A percentile compares a stretch with the other conserved stretches of the same genome.
Evolutionary conservation across 2,329 filamentous ascomycete species (phyloP).

Genomic region (Penicillium sp.): DNA sequence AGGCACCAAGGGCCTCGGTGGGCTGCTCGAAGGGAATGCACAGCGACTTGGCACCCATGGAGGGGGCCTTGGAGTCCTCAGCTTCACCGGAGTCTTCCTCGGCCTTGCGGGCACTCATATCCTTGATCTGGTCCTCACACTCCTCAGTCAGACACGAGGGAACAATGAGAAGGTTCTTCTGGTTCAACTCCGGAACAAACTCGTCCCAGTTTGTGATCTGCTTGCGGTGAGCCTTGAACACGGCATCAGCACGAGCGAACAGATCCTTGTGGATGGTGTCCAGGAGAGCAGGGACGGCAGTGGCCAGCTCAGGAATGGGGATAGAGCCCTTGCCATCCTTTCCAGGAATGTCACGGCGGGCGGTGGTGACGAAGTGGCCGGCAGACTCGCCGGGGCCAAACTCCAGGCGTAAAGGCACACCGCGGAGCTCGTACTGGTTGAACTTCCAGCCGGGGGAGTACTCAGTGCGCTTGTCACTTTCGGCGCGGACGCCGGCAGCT

Average conservation of each 20-base stretch:
- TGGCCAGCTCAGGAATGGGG: constrained; percentile 70
- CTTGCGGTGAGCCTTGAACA: constrained; percentile 79
- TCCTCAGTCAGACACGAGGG: constrained; percentile 81
- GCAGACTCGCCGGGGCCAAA: constrained; percentile 94
- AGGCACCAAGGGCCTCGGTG: constrained; percentile 72
- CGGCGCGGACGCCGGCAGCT: constrained; percentile 72
- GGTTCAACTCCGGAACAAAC: constrained; percentile 84
- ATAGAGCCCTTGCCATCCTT: constrained; percentile 75
- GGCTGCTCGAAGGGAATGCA: constrained; percentile 87
- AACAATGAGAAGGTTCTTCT: constrained; percentile 89
- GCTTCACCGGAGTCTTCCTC: constrained; percentile 62
- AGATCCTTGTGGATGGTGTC: constrained; percentile 89
- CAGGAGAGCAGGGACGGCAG: constrained; percentile 75
- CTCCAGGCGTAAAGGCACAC: constrained; percentile 89
- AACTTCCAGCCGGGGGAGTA: constrained; percentile 98
- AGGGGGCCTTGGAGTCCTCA: constrained; percentile 71
- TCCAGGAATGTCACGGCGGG: constrained; percentile 74
- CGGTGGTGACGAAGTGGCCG: constrained; percentile 78
- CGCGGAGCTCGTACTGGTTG: constrained; percentile 97
- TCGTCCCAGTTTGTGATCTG: constrained; percentile 84
- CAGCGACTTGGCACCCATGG: constrained; percentile 74
- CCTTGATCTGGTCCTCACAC: constrained; percentile 95
- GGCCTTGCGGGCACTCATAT: constrained; percentile 75
- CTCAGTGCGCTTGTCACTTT: constrained; percentile 81
- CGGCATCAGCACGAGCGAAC: constrained; percentile 70